A percentile compares a stretch with the other conserved stretches of the same genome.
Evolutionary conservation across 2,329 filamentous ascomycete genomes (phyloP).

Genomic region (Penicillium decumbens): DNA sequence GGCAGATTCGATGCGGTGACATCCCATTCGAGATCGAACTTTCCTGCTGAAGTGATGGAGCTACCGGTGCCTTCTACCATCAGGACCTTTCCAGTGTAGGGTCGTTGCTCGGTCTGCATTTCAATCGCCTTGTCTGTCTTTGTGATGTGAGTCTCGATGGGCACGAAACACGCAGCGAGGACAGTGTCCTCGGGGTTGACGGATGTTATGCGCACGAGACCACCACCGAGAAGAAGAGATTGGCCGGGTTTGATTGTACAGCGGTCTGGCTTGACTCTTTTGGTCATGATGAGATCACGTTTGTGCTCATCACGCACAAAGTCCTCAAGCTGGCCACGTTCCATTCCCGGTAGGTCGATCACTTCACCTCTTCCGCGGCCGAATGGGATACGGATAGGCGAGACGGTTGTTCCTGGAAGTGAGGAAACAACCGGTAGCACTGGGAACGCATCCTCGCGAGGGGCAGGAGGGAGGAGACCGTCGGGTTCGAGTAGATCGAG

Average conservation of each 20-base stretch:
- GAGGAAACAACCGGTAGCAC: conserved; percentile 81
- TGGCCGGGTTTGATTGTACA: conserved; percentile 67
- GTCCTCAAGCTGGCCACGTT: conserved; percentile 66
- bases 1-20: conserved; percentile 76
- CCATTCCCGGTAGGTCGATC: conserved; percentile 84
- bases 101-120: conserved; percentile 62
- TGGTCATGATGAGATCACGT: conserved; percentile 69
- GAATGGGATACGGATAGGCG: conserved; percentile 88
- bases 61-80: conserved; percentile 54
- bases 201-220: conserved; percentile 82
- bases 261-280: conserved; percentile 68
- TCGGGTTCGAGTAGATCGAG: conserved; percentile 27
- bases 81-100: conserved; percentile 61
- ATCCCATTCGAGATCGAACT: conserved; percentile 71
- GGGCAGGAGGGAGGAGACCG: conserved; percentile 70
- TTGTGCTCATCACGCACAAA: conserved; percentile 65
- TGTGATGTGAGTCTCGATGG: conserved; percentile 70
- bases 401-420: conserved; percentile 88
- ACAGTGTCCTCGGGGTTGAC: conserved; percentile 60
- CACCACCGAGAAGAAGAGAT: conserved; percentile 78
- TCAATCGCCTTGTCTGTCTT: conserved; percentile 72
- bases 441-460: conserved; percentile 69
- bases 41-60: conserved; percentile 65
- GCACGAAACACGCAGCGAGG: conserved; percentile 81
- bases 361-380: conserved; percentile 82